Percentiles rank a stretch among this genome's conserved stretches.
These are phyloP conservation scores for peach (Prunus persica) DNA, from an alignment of 306 rosid genomes.

Conservation along the genomic window Prunus_persica_NCBIv2 NC_034012.1:16821001-16821500, in stretches of 20 bases:
- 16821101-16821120: conserved; percentile 39
- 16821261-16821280: no score
- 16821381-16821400: conserved; percentile 57
- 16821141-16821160: background rate
- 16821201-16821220: background rate
- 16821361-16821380: conserved; percentile 45
- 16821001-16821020: conserved; percentile 49
- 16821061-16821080: conserved; percentile 49
- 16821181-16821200: background rate
- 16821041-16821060: conserved; percentile 40
- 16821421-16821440: conserved; percentile 70
- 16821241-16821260: background rate
- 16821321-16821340: background rate
- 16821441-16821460: conserved; percentile 65
- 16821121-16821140: background rate
- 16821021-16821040: conserved; percentile 43
- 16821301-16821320: no score
- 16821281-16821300: background rate
- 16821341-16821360: conserved; percentile 52
- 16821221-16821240: background rate
- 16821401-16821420: conserved; percentile 56
- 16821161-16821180: background rate
- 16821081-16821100: conserved; percentile 61
- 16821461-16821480: conserved; percentile 66
- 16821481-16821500: conserved; percentile 76